Conservation (phyloP, 176 grass and related monocot genomes). For the Oryza glumipatula region DNA sequence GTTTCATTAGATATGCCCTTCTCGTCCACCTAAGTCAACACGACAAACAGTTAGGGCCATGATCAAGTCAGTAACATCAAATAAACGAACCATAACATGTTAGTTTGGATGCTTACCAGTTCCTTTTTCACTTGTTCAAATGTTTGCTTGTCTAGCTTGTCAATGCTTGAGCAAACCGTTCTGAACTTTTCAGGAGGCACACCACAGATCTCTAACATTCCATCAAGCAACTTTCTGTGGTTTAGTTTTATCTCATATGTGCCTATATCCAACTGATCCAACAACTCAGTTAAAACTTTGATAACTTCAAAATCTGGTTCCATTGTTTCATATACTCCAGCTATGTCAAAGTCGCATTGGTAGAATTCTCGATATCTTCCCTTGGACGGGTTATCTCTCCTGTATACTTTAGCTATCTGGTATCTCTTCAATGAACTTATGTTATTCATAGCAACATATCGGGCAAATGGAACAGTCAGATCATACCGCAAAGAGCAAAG, state of each 20-base stretch:
- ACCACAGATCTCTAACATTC: constrained; percentile 95
- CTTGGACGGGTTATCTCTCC: constrained; percentile 98
- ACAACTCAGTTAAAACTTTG: constrained; percentile 84
- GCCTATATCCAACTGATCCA: constrained; percentile 91
- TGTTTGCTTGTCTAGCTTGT: constrained; percentile 92
- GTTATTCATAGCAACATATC: constrained; percentile 93
- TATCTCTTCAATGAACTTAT: constrained; percentile 83
- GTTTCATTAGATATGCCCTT: constrained; percentile 91
- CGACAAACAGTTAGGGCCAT: constrained; percentile 1
- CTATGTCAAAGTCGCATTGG: constrained; percentile 98
- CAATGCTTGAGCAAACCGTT: constrained; percentile 99
- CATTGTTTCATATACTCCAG: constrained; percentile 84
- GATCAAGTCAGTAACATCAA: neutral
- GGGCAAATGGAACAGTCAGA: constrained; percentile 94
- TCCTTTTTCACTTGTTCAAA: constrained; percentile 95
- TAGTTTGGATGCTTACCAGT: constrained; percentile 60
- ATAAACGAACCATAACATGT: constrained; percentile 31
- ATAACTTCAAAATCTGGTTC: constrained; percentile 93
- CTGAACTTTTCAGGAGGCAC: constrained; percentile 94
- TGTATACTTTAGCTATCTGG: constrained; percentile 98
- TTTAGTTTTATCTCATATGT: constrained; percentile 92
- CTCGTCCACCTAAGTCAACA: constrained; percentile 72
- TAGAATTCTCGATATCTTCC: constrained; percentile 97
- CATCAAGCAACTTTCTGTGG: constrained; percentile 91
- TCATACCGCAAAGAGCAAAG: constrained; percentile 97